Evolutionary conservation across 176 grass and related monocot genomes (phyloP).

Genomic region (Dactylis glomerata): DNA sequence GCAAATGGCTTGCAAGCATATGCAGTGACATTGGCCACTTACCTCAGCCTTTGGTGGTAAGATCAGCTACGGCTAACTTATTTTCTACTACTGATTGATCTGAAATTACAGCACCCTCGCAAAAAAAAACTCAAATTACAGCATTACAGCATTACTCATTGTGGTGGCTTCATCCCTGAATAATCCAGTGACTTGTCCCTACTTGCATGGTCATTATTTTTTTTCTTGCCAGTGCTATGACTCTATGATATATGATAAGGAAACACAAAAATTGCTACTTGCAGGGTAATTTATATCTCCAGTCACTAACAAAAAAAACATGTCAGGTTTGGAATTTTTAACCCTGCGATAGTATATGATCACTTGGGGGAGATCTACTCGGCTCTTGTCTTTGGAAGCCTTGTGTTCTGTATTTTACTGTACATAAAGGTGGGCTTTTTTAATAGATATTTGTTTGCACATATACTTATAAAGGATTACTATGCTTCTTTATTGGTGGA

Average conservation of each 20-base stretch:
- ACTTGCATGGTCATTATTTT: background rate
- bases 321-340: slow-evolving; percentile 79
- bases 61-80: background rate
- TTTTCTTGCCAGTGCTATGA: background rate
- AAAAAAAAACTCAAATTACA: background rate
- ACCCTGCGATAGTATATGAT: slow-evolving; percentile 90
- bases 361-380: slow-evolving; percentile 96
- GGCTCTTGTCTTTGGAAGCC: slow-evolving; percentile 86
- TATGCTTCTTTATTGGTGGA: slow-evolving; percentile 9
- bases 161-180: background rate
- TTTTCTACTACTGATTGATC: background rate
- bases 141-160: too few species aligned
- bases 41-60: slow-evolving; percentile 94
- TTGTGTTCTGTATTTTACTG: slow-evolving; percentile 89
- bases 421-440: slow-evolving; percentile 69
- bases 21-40: slow-evolving; percentile 83
- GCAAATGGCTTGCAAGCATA: slow-evolving; percentile 98
- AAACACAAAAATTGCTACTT: background rate
- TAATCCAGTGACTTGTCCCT: background rate
- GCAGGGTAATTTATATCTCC: background rate
- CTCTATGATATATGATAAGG: background rate
- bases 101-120: background rate
- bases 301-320: slow-evolving; percentile 11
- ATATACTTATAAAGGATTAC: background rate
- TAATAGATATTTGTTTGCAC: background rate